These are phyloP conservation scores for Volvariella surrecta DNA, from an alignment of 1,284 basidiomycete genomes.

Conservation along the genomic window DNA sequence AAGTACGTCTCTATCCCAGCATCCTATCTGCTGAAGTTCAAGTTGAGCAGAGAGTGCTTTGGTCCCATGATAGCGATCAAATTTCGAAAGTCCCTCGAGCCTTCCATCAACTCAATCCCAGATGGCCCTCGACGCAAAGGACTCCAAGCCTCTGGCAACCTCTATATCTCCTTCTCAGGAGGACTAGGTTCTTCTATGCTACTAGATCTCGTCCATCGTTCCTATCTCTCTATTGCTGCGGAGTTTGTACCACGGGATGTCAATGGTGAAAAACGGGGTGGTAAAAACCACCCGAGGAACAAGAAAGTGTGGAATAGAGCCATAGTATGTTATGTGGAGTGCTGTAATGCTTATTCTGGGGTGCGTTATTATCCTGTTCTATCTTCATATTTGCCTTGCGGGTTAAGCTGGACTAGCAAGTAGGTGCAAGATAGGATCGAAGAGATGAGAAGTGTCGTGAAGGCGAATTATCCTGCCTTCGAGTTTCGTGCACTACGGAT, in stretches of 20 bases:
- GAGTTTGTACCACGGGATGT: constrained; percentile 15
- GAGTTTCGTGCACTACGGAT: constrained; percentile 54
- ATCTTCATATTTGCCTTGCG: constrained; percentile 4
- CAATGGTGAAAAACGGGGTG: constrained; percentile 34
- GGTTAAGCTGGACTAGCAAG: constrained; percentile 12
- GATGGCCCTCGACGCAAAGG: constrained; percentile 36
- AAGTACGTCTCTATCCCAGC: constrained; percentile 39
- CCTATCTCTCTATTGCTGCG: constrained; percentile 41
- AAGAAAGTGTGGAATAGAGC: constrained; percentile 54
- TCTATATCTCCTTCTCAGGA: constrained; percentile 64
- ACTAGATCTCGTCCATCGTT: constrained; percentile 55
- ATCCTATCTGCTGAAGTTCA: background rate
- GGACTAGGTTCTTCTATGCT: constrained; percentile 66
- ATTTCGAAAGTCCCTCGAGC: constrained; percentile 59
- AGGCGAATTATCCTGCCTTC: constrained; percentile 34
- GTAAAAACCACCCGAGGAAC: constrained; percentile 59
- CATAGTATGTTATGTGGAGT: constrained; percentile 62
- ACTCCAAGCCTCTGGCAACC: constrained; percentile 56
- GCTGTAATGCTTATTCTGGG: constrained; percentile 48
- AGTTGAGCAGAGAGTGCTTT: constrained; percentile 52
- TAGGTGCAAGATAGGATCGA: constrained; percentile 49
- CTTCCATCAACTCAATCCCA: constrained; percentile 46
- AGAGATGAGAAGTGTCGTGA: constrained; percentile 38
- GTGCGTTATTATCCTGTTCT: constrained; percentile 38
- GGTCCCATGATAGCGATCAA: constrained; percentile 49